These are phyloP conservation scores for Cicer cuneatum DNA, from an alignment of 306 rosid species.

Conservation along the genomic window DNA sequence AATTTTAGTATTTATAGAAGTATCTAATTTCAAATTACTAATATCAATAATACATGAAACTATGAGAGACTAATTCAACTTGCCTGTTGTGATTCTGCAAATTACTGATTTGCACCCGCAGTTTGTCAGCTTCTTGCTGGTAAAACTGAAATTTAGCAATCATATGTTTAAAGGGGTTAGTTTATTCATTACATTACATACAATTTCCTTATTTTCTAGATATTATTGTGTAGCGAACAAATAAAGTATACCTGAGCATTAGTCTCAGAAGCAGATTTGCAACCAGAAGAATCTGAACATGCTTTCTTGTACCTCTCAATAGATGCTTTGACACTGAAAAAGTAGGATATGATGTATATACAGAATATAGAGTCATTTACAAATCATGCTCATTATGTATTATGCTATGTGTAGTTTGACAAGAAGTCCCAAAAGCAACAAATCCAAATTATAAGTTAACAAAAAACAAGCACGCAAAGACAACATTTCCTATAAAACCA, in stretches of 20 bases:
- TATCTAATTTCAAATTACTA: too few species aligned
- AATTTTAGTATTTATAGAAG: too few species aligned
- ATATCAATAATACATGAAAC: not conserved
- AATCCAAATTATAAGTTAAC: too few species aligned
- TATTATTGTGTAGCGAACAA: not conserved
- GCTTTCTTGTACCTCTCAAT: constrained; percentile 95
- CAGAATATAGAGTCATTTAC: not conserved
- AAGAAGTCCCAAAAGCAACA: not conserved
- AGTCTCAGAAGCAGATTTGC: constrained; percentile 69
- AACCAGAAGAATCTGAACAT: constrained; percentile 62
- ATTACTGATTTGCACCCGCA: constrained; percentile 62
- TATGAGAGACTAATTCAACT: not conserved
- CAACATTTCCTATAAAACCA: too few species aligned
- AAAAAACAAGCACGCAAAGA: too few species aligned
- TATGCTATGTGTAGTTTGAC: not conserved
- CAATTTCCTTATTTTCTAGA: not conserved
- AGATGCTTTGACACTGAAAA: constrained; percentile 73
- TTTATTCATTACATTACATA: not conserved
- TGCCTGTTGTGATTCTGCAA: constrained; percentile 78
- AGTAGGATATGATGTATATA: not conserved
- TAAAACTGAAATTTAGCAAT: constrained; percentile 67
- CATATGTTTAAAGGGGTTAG: constrained; percentile 19
- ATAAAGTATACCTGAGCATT: constrained; percentile 69
- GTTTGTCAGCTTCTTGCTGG: constrained; percentile 82
- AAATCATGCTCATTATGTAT: constrained; percentile 27